phyloP scores from a whole-genome alignment of 257 asterid genomes.

The Nicotiana tomentosiformis region DNA sequence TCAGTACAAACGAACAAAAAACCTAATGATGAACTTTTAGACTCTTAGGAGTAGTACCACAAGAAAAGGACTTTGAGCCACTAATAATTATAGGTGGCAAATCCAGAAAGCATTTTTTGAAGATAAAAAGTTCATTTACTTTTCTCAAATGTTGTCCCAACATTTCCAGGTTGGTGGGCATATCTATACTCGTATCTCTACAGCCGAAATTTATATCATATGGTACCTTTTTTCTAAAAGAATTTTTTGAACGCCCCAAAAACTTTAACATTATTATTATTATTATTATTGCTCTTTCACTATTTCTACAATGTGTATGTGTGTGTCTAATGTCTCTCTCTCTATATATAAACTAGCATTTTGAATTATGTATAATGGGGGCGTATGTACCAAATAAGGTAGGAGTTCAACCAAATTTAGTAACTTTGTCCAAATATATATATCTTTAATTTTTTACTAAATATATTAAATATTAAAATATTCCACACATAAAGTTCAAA shows the following conservation, averaged over 20 bases:
- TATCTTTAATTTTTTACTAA: too few species aligned
- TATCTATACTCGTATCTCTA: background rate
- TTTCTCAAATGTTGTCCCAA: conserved; percentile 30
- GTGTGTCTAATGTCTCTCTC: too few species aligned
- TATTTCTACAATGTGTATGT: too few species aligned
- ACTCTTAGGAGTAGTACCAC: conserved; percentile 12
- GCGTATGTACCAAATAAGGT: too few species aligned
- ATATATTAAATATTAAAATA: too few species aligned
- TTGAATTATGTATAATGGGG: too few species aligned
- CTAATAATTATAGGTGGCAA: conserved; percentile 27
- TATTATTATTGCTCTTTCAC: too few species aligned
- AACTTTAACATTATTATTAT: background rate
- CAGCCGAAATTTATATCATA: background rate
- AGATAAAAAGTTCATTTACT: conserved; percentile 27
- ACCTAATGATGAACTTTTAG: conserved; percentile 21
- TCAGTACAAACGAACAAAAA: conserved; percentile 17
- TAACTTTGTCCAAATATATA: too few species aligned
- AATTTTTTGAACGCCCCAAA: background rate
- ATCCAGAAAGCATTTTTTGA: conserved; percentile 23
- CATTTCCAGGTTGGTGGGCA: conserved; percentile 21
- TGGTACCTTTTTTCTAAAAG: background rate
- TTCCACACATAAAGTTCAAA: too few species aligned
- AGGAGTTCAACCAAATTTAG: too few species aligned
- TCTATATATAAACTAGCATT: too few species aligned
- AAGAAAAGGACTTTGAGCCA: conserved; percentile 14